Base-by-base conservation (phyloP, 169 alveolate species). In the Babesia divergens region DNA sequence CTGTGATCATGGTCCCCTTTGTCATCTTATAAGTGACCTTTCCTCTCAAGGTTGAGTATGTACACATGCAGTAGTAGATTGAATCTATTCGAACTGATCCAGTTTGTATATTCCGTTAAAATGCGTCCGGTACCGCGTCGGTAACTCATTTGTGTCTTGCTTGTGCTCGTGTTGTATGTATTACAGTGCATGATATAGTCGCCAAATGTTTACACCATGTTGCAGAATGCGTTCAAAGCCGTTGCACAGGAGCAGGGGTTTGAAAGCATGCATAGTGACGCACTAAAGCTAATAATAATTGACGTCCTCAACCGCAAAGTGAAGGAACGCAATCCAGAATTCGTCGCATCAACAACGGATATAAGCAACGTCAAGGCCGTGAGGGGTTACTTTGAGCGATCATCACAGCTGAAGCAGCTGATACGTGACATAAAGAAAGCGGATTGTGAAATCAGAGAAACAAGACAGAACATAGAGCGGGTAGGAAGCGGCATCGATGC, bases 271-370 rank as follows among this genome's bases (percentile, higher is more conserved):
- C 40, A 59, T 24, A 54, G 31, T 6, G 79, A 70, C 20, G 75
- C 88, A 24, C 40, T 69, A 2, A 68, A 80, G 24, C 37, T 69
- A 38, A 59, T 80, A 20, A 65, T 70, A 9, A 42, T 69, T 24
- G 88, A 80, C 38, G 79, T 76, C 6, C 50, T 80, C 7, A 80
- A 70, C 18, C 80, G 86, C 55, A 77, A 77, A 40, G 66, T 58
- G 26, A 77, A 77, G 68, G 81, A 77, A 20, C 50, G 56, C 52
- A 65, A 77, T 52, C 51, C 43, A 9, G 72, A 62, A 11, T 20
- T 26, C 26, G 32, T 49, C 37, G 20, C 59, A 2, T 6, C 59
- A 6, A 44, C 20, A 18, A 47, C 56, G 3, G 72, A 62, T 24
- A 2, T 62, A 58, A 24, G 62, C 60, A 62, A 62, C 26, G 72